Evolutionary conservation across 2,329 filamentous ascomycete species (phyloP).

Genomic region (Nothophoma quercina): DNA sequence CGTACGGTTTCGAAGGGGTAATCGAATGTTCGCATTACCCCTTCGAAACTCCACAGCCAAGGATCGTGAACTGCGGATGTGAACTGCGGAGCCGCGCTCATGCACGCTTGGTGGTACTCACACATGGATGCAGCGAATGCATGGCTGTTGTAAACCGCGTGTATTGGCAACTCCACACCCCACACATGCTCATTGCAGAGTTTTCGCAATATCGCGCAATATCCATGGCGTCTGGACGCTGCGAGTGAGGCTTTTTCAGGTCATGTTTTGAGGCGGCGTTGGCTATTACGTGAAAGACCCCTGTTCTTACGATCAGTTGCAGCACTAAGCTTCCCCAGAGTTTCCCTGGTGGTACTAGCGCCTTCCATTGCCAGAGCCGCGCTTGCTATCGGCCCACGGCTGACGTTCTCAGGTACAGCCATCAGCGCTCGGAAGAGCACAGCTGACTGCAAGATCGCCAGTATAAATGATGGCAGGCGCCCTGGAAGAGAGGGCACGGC

Average conservation of each 20-base stretch:
- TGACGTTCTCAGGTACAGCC: constrained; percentile 24
- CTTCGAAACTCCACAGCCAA: constrained; percentile 29
- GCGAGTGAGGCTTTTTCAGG: constrained; percentile 26
- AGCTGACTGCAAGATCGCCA: background rate
- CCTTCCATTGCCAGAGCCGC: too few species aligned
- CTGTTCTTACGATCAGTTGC: constrained; percentile 27
- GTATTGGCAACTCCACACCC: constrained; percentile 5
- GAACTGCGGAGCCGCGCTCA: constrained; percentile 26
- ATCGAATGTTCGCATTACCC: constrained; percentile 8
- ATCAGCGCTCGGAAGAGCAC: constrained; percentile 2
- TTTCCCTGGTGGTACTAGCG: too few species aligned
- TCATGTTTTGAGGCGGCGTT: constrained; percentile 22
- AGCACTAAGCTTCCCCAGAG: too few species aligned
- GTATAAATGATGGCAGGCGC: constrained; percentile 5
- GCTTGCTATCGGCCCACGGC: constrained; percentile 15
- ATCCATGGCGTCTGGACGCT: constrained; percentile 2
- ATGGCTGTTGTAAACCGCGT: constrained; percentile 7
- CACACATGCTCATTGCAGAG: constrained; percentile 5
- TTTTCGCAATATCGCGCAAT: constrained; percentile 22
- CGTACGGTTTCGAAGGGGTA: constrained; percentile 27
- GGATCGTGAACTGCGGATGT: constrained; percentile 27
- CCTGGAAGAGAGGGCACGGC: constrained; percentile 8
- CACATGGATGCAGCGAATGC: background rate
- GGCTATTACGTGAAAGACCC: constrained; percentile 36
- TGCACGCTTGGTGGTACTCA: background rate